These are phyloP conservation scores for Gymnopus androsaceus DNA, from an alignment of 1,284 basidiomycete genomes.

Conservation along the genomic window DNA sequence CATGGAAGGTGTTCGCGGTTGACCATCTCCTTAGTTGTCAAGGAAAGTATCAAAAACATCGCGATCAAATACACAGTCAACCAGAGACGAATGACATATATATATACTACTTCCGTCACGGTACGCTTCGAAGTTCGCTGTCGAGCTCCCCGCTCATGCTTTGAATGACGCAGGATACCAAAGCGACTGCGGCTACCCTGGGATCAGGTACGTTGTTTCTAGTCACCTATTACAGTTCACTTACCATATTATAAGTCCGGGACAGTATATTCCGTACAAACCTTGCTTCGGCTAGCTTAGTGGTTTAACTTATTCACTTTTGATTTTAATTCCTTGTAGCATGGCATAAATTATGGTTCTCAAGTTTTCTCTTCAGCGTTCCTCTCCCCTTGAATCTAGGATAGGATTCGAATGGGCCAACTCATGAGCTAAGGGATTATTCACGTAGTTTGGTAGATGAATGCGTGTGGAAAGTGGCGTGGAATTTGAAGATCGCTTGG, in stretches of 20 bases:
- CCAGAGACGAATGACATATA: conserved; percentile 50
- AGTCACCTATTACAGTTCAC: conserved; percentile 3
- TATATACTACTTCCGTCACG: conserved; percentile 60
- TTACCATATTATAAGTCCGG: conserved; percentile 46
- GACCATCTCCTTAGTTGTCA: conserved; percentile 11
- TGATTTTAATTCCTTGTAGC: too few species aligned
- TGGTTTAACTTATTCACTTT: too few species aligned
- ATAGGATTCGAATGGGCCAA: too few species aligned
- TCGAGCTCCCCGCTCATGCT: too few species aligned
- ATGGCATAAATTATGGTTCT: too few species aligned
- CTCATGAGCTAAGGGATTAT: too few species aligned
- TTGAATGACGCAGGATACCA: conserved; percentile 50
- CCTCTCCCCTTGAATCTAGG: too few species aligned
- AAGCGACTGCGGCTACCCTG: conserved; percentile 41
- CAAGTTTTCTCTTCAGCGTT: too few species aligned
- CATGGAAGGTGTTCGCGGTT: conserved; percentile 32
- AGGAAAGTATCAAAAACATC: conserved; percentile 60
- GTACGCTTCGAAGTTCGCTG: too few species aligned
- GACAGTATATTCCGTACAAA: conserved; percentile 59
- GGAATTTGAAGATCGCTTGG: too few species aligned
- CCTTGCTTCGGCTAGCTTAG: conserved; percentile 44
- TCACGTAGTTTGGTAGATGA: too few species aligned
- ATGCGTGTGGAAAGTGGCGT: too few species aligned
- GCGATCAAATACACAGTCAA: conserved; percentile 50
- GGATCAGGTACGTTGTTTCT: conserved; percentile 32